phyloP scores from a whole-genome alignment of 495 filamentous ascomycete genomes.

The Xylaria cubensis region DNA sequence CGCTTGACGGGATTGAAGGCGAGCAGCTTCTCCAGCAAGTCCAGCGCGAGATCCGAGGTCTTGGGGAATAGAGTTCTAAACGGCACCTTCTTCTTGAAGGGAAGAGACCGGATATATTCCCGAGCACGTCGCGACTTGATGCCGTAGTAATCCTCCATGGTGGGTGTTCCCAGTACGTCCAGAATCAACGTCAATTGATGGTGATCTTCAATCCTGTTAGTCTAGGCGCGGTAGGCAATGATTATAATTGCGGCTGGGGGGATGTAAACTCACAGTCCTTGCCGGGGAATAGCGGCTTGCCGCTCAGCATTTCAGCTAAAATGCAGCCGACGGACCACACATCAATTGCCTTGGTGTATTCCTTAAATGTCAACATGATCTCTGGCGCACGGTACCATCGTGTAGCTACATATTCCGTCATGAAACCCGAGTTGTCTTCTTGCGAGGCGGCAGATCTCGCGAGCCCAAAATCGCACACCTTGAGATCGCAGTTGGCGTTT shows the following conservation, averaged over 20 bases:
- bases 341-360: slow-evolving; percentile 99
- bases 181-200: slow-evolving; percentile 98
- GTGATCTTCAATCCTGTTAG: slow-evolving; percentile 69
- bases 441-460: slow-evolving; percentile 90
- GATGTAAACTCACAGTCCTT: slow-evolving; percentile 86
- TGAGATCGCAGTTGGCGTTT: slow-evolving; percentile 98
- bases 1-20: slow-evolving; percentile 99
- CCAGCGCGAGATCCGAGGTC: slow-evolving; percentile 90
- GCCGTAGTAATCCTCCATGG: slow-evolving; percentile 99
- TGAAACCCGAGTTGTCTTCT: slow-evolving; percentile 99
- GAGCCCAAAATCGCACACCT: slow-evolving; percentile 98
- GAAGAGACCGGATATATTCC: slow-evolving; percentile 98
- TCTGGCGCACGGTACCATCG: slow-evolving; percentile 99
- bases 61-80: slow-evolving; percentile 98
- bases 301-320: slow-evolving; percentile 98
- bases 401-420: slow-evolving; percentile 99
- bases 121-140: slow-evolving; percentile 98
- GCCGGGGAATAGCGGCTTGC: slow-evolving; percentile 97
- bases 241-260: neutral
- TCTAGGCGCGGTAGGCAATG: slow-evolving; percentile 17
- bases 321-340: slow-evolving; percentile 99
- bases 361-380: slow-evolving; percentile 99
- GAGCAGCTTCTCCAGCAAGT: slow-evolving; percentile 92
- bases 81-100: slow-evolving; percentile 99
- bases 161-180: slow-evolving; percentile 97